A percentile compares a stretch with the other conserved stretches of the same genome.
phyloP scores from a whole-genome alignment of 148 eudicot species.

The Chenopodium album region DNA sequence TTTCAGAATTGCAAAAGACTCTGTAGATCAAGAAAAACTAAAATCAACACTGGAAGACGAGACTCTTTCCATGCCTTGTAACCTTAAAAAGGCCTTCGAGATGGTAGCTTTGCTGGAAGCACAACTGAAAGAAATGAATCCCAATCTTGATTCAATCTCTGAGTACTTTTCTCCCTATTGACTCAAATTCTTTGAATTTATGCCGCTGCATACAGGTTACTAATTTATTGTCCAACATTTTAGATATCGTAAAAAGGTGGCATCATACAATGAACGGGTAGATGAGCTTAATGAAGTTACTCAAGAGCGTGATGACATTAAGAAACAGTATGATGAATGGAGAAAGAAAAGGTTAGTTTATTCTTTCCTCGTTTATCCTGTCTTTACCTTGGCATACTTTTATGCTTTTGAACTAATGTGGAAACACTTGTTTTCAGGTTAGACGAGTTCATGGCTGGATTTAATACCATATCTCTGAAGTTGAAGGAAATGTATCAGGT shows the following conservation, averaged over 20 bases:
- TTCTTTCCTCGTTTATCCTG: constrained; percentile 9
- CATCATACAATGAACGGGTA: constrained; percentile 80
- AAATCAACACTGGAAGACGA: constrained; percentile 68
- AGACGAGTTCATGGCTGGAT: constrained; percentile 99
- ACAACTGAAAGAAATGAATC: constrained; percentile 94
- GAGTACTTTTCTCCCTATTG: constrained; percentile 50
- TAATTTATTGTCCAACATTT: constrained; percentile 4
- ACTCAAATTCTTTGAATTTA: not conserved
- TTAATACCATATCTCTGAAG: constrained; percentile 86
- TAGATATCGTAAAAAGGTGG: constrained; percentile 77
- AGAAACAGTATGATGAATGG: constrained; percentile 89
- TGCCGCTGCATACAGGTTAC: constrained; percentile 17
- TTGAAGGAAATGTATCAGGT: constrained; percentile 99
- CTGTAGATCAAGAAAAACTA: constrained; percentile 84
- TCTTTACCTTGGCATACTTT: not conserved
- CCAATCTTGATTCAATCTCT: constrained; percentile 93
- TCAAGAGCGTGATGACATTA: constrained; percentile 81
- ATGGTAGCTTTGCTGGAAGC: constrained; percentile 89
- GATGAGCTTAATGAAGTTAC: constrained; percentile 78
- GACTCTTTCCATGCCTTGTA: constrained; percentile 54
- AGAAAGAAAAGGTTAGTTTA: constrained; percentile 71
- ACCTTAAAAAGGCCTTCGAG: constrained; percentile 69
- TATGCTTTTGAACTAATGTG: constrained; percentile 3
- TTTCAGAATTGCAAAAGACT: constrained; percentile 76
- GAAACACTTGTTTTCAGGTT: constrained; percentile 51